Evolutionary conservation across 148 eudicot genomes (phyloP), one percentile per base, ranked within the genome.

Genomic region (Rhododendron vialii): DNA sequence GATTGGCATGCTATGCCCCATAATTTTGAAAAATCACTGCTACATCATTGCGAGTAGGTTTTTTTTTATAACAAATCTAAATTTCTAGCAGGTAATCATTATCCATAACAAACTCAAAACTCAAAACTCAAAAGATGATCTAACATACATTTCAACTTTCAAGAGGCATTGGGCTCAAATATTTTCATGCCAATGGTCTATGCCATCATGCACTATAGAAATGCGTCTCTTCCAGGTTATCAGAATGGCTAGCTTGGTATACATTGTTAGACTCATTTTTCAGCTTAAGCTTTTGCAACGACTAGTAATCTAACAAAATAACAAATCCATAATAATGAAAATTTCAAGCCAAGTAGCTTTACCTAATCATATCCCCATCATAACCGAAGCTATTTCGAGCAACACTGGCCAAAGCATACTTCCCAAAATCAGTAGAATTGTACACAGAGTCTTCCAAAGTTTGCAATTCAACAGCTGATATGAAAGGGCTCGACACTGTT

Each of bases 371-470:
- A 0, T 89, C 89, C 17, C 87, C 92, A 3, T 75, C 69, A 20
- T 88, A 74, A 5, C 96, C 98, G 85, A 96, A 96, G 51, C 83
- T 84, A 88, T 86, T 86, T 24, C 99, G 90, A 79, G 96, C 94
- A 77, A 94, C 91, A 13, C 94, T 92, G n/a, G 80, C 85, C 83
- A 96, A 89, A 33, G 87, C 93, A 86, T 85, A 88, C 78, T 89
- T 93, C 26, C 47, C 78, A 41, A 94, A 92, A 89, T 96, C 92
- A 33, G 93, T 93, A 2, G 94, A 81, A 89, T 93, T 95, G 84
- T 96, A 96, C 7, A 95, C 57, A 0, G 94, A 88, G 3, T 86
- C 86, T 43, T 91, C 91, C 43, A 95, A 86, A 80, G 43, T 17
- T 81, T 89, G 86, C 80, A 96, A 89, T 87, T 96, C 98, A 15